Evolutionary conservation across 2,329 filamentous ascomycete genomes (phyloP).

Genomic region (Septoria linicola): DNA sequence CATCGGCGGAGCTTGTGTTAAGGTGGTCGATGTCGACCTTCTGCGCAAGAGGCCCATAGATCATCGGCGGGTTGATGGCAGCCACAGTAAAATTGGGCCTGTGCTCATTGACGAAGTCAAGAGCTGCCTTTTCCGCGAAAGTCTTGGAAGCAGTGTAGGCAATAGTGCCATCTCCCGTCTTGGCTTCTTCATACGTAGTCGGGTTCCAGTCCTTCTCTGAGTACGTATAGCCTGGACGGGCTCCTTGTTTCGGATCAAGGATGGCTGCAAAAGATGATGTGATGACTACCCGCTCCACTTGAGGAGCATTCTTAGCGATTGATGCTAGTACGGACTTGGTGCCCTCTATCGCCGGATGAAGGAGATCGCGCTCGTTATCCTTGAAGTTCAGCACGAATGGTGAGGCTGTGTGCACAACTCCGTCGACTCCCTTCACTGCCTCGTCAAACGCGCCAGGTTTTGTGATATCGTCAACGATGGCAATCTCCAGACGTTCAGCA

Average conservation of each 20-base stretch:
- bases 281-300: conserved; percentile 7
- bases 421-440: conserved; percentile 38
- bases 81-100: conserved; percentile 4
- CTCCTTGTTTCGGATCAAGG: neutral
- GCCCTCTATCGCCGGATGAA: conserved; percentile 6
- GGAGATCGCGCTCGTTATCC: conserved; percentile 41
- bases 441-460: conserved; percentile 25
- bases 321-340: neutral
- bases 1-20: conserved; percentile 6
- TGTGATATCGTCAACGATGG: conserved; percentile 36
- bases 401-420: conserved; percentile 49
- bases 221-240: neutral
- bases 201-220: conserved; percentile 8
- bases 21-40: conserved; percentile 3
- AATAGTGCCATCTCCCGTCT: neutral
- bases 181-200: neutral
- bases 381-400: conserved; percentile 42
- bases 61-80: conserved; percentile 4
- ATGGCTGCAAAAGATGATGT: conserved; percentile 3
- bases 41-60: conserved; percentile 8
- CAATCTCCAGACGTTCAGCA: conserved; percentile 37
- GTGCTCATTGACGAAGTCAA: conserved; percentile 9
- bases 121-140: conserved; percentile 12
- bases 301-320: neutral
- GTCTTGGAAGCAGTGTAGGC: conserved; percentile 9